Percentiles rank a stretch among this genome's conserved stretches.
Evolutionary conservation across 2,329 filamentous ascomycete genomes (phyloP).

Genomic region (Parastagonospora nodorum): DNA sequence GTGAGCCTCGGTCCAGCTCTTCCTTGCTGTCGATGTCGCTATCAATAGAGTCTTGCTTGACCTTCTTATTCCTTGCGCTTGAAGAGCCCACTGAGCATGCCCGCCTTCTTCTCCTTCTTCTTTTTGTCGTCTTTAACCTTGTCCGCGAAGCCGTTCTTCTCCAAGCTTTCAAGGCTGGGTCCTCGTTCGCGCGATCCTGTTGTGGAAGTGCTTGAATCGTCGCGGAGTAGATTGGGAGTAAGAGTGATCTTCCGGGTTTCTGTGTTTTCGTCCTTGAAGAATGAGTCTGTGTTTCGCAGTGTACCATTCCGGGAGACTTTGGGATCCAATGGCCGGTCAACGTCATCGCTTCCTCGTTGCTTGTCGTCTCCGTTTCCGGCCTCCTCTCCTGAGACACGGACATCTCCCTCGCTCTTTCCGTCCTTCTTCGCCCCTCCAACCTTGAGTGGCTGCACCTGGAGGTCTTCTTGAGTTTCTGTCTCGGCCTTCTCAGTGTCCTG

Average conservation of each 20-base stretch:
- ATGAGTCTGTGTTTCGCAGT: constrained; percentile 89
- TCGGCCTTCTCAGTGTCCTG: constrained; percentile 40
- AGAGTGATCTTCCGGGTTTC: constrained; percentile 98
- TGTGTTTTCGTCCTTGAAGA: constrained; percentile 93
- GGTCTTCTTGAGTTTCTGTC: constrained; percentile 47
- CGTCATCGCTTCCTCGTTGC: constrained; percentile 69
- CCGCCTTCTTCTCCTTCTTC: constrained; percentile 71
- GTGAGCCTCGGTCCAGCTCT: constrained; percentile 42
- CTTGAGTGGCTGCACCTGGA: constrained; percentile 47
- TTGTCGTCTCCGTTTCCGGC: constrained; percentile 51
- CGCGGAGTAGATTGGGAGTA: constrained; percentile 87
- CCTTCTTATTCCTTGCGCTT: constrained; percentile 69
- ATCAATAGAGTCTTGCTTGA: constrained; percentile 37
- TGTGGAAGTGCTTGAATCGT: constrained; percentile 63
- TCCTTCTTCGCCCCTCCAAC: constrained; percentile 42
- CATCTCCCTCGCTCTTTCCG: constrained; percentile 24
- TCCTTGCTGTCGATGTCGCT: constrained; percentile 54
- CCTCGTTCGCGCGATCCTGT: constrained; percentile 52
- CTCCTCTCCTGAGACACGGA: constrained; percentile 41
- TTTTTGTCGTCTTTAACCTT: constrained; percentile 73
- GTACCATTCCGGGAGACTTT: constrained; percentile 76
- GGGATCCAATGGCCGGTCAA: constrained; percentile 53
- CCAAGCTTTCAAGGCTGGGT: constrained; percentile 76
- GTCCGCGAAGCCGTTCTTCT: constrained; percentile 69
- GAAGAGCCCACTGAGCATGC: constrained; percentile 73